Evolutionary conservation across 768 basidiomycete species (phyloP).

Genomic region (Agaricus blazei): DNA sequence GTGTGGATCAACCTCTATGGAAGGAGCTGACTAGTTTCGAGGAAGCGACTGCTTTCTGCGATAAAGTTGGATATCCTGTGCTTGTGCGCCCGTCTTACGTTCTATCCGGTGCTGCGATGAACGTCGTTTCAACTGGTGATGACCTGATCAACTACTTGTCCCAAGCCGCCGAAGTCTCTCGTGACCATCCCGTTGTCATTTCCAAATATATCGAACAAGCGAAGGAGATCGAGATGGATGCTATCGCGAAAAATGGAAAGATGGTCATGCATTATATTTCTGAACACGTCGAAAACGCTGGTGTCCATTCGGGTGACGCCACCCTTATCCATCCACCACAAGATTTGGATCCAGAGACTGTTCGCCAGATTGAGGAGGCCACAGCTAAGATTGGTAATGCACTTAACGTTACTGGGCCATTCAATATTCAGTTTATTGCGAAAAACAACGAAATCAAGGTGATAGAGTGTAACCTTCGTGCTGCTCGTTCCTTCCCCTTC

Average conservation of each 20-base stretch:
- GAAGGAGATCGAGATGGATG: constrained; percentile 99
- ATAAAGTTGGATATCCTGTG: constrained; percentile 91
- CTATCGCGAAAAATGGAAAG: constrained; percentile 94
- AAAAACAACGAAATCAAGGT: constrained; percentile 99
- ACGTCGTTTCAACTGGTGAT: constrained; percentile 91
- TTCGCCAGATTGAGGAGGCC: constrained; percentile 93
- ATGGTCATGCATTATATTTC: constrained; percentile 99
- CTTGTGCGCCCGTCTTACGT: constrained; percentile 97
- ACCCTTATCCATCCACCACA: constrained; percentile 98
- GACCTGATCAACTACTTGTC: constrained; percentile 90
- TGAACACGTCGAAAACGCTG: constrained; percentile 98
- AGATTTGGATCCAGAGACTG: constrained; percentile 95
- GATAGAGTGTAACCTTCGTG: constrained; percentile 98
- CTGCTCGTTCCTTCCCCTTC: constrained; percentile 97
- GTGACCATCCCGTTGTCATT: constrained; percentile 88
- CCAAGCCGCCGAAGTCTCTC: constrained; percentile 93
- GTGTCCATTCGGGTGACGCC: constrained; percentile 98
- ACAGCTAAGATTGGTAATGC: constrained; percentile 97
- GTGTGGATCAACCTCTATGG: constrained; percentile 97
- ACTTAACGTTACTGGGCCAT: constrained; percentile 96
- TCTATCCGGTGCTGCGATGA: constrained; percentile 99
- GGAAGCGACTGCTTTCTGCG: constrained; percentile 86
- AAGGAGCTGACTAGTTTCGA: constrained; percentile 92
- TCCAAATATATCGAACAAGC: constrained; percentile 99
- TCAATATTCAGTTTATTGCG: constrained; percentile 99